phyloP scores from a whole-genome alignment of 2,329 filamentous ascomycete species.

The Chrysoporthe austroafricana region DNA sequence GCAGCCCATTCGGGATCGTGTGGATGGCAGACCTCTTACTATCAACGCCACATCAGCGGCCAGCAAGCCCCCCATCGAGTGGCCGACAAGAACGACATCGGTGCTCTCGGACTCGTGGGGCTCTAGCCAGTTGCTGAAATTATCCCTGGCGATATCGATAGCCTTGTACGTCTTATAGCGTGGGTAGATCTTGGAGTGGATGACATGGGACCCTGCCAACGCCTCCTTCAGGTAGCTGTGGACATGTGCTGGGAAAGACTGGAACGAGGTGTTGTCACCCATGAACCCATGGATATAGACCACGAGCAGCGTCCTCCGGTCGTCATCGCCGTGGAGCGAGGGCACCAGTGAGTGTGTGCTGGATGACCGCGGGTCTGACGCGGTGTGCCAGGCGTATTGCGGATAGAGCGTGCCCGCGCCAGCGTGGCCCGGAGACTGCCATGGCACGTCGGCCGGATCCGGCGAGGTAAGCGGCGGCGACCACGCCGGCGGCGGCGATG shows the following conservation, averaged over 20 bases:
- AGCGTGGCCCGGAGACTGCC: constrained; percentile 13
- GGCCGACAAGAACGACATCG: constrained; percentile 82
- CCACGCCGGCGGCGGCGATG: constrained; percentile 24
- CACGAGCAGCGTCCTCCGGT: constrained; percentile 66
- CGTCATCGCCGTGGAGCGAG: constrained; percentile 40
- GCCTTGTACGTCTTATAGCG: constrained; percentile 76
- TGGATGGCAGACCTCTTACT: constrained; percentile 39
- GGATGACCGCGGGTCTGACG: constrained; percentile 51
- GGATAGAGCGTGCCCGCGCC: constrained; percentile 13
- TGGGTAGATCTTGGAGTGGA: constrained; percentile 87
- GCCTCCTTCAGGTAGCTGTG: constrained; percentile 72
- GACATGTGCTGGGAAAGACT: constrained; percentile 84
- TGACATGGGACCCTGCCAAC: constrained; percentile 72
- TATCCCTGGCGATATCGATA: constrained; percentile 75
- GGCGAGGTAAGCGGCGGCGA: constrained; percentile 13
- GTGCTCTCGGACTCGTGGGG: constrained; percentile 75
- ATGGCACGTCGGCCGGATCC: constrained; percentile 14
- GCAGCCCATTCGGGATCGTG: neutral
- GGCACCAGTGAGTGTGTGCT: constrained; percentile 51
- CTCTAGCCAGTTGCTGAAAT: constrained; percentile 80
- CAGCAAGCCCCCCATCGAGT: constrained; percentile 88
- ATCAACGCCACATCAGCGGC: constrained; percentile 78
- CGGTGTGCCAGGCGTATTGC: constrained; percentile 28
- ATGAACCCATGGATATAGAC: constrained; percentile 46
- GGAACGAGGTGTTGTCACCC: constrained; percentile 68